Conservation (phyloP, 371 early-diverging fungal genomes). For the Cokeromyces recurvatus region DNA sequence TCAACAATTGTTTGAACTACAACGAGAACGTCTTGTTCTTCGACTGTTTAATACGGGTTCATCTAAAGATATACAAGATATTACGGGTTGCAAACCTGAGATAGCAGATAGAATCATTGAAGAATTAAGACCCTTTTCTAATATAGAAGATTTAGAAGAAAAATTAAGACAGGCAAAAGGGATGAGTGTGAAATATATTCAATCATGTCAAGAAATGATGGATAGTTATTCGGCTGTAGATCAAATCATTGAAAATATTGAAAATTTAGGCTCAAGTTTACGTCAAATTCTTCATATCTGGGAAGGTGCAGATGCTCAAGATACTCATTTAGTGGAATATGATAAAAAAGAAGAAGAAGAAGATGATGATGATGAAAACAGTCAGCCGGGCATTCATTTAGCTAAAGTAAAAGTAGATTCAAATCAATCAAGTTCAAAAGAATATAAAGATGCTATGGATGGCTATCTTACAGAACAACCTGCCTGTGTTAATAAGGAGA, state of each 20-base stretch:
- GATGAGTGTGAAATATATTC: slow-evolving; percentile 53
- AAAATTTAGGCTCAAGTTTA: slow-evolving; percentile 50
- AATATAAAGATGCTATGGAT: slow-evolving; percentile 35
- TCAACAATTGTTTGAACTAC: slow-evolving; percentile 37
- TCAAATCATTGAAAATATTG: slow-evolving; percentile 59
- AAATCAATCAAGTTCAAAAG: slow-evolving; percentile 4
- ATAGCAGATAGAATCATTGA: slow-evolving; percentile 54
- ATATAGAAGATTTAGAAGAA: slow-evolving; percentile 49
- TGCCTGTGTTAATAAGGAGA: slow-evolving; percentile 39
- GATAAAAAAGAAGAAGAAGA: slow-evolving; percentile 31
- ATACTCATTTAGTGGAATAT: slow-evolving; percentile 16
- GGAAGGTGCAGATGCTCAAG: slow-evolving; percentile 22
- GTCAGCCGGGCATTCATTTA: slow-evolving; percentile 18
- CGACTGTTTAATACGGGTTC: slow-evolving; percentile 64
- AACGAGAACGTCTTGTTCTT: slow-evolving; percentile 16
- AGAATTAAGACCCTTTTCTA: slow-evolving; percentile 58
- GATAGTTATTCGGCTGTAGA: slow-evolving; percentile 75
- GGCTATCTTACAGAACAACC: slow-evolving; percentile 56
- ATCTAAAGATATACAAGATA: slow-evolving; percentile 57
- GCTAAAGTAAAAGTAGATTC: slow-evolving; percentile 16
- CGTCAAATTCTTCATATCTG: slow-evolving; percentile 47
- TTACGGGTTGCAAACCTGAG: slow-evolving; percentile 56
- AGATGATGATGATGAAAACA: not conserved
- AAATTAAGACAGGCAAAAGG: slow-evolving; percentile 53
- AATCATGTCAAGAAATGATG: slow-evolving; percentile 59